Conservation (phyloP, 306 rosid genomes). For the Fagus sylvatica region DNA sequence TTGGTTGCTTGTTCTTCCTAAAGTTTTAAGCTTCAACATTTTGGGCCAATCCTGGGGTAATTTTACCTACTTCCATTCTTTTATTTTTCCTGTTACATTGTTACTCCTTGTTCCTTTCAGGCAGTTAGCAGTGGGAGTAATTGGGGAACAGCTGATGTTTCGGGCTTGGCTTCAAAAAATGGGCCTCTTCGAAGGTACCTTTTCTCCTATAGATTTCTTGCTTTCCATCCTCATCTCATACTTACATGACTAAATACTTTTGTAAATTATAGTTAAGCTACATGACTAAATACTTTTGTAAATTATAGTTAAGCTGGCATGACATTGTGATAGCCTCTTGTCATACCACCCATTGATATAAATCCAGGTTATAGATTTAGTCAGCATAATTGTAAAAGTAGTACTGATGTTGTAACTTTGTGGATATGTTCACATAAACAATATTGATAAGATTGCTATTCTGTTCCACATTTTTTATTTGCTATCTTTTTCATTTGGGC, state of each 20-base stretch:
- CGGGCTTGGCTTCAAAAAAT: conserved; percentile 51
- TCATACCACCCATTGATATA: neutral
- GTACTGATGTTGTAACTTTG: neutral
- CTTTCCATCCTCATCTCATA: neutral
- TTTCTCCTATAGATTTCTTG: neutral
- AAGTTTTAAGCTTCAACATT: conserved; percentile 8
- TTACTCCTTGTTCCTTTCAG: conserved; percentile 43
- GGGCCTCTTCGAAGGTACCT: conserved; percentile 59
- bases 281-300: neutral
- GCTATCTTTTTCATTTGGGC: neutral
- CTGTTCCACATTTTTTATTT: neutral
- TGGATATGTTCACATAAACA: neutral
- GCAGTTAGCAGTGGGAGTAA: conserved; percentile 54
- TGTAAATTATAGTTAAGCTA: neutral
- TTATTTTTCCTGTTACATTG: neutral
- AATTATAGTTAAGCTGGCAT: neutral
- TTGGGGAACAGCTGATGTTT: conserved; percentile 51
- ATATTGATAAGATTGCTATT: neutral
- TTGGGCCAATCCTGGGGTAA: neutral
- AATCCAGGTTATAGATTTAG: neutral
- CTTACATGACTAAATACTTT: neutral
- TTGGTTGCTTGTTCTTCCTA: conserved; percentile 28
- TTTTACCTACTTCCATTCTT: neutral
- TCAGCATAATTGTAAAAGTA: neutral
- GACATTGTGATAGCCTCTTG: neutral